A percentile compares a stretch with the other conserved stretches of the same genome.
phyloP scores from a whole-genome alignment of 2,329 filamentous ascomycete genomes.

The Fusarium guadeloupense region DNA sequence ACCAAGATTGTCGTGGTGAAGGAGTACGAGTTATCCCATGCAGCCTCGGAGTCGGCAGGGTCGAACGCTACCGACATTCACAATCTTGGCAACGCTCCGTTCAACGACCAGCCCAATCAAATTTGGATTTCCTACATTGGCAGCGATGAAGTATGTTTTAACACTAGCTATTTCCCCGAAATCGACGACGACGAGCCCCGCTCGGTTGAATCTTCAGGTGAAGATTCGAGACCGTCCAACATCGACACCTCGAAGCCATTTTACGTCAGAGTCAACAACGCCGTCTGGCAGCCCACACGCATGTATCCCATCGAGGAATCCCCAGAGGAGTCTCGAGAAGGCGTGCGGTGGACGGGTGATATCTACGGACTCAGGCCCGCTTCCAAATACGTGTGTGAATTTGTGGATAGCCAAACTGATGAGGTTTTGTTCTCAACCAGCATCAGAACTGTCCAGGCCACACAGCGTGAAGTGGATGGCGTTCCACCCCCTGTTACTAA shows the following conservation, averaged over 20 bases:
- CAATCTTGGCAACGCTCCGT: conserved; percentile 79
- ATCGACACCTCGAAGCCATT: conserved; percentile 79
- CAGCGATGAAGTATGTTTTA: conserved; percentile 80
- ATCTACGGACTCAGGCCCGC: conserved; percentile 75
- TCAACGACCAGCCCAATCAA: conserved; percentile 73
- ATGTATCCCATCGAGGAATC: conserved; percentile 63
- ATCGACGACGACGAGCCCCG: conserved; percentile 49
- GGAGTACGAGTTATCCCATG: conserved; percentile 85
- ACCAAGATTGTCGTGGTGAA: conserved; percentile 97
- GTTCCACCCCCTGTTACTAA: conserved; percentile 48
- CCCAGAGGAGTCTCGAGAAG: conserved; percentile 48
- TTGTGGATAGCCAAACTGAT: conserved; percentile 73
- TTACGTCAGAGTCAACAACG: conserved; percentile 80
- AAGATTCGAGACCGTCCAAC: conserved; percentile 54
- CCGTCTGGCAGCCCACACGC: conserved; percentile 80
- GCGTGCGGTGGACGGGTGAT: conserved; percentile 73
- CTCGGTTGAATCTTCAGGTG: conserved; percentile 41
- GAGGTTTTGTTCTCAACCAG: conserved; percentile 76
- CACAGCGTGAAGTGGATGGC: conserved; percentile 47
- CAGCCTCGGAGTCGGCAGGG: conserved; percentile 75
- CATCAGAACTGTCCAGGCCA: conserved; percentile 70
- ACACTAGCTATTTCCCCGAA: conserved; percentile 71
- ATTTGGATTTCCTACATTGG: conserved; percentile 86
- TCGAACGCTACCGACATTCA: conserved; percentile 80
- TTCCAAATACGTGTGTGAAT: conserved; percentile 82